These are phyloP conservation scores for Peniophora sp. DNA, from an alignment of 1,284 basidiomycete genomes.

Conservation along the genomic window DNA sequence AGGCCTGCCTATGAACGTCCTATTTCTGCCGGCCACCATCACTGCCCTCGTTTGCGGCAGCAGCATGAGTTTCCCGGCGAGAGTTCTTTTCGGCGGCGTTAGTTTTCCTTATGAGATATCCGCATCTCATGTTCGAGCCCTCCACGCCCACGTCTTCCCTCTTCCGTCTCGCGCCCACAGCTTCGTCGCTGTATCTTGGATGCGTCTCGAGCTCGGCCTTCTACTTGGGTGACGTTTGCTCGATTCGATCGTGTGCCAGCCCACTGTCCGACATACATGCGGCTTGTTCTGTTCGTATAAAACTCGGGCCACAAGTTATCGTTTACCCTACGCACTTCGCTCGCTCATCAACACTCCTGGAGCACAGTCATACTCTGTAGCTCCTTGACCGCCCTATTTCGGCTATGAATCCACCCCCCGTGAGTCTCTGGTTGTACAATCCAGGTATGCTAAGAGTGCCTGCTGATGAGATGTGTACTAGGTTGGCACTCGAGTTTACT, in stretches of 20 bases:
- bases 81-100: background rate
- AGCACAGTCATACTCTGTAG: no score
- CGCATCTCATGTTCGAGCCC: background rate
- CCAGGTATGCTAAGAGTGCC: background rate
- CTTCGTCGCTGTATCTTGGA: background rate
- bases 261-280: no score
- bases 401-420: background rate
- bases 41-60: background rate
- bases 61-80: background rate
- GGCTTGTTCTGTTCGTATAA: no score
- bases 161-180: background rate
- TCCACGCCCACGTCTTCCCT: background rate
- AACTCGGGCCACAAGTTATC: no score
- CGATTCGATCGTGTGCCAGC: no score
- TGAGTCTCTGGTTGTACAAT: background rate
- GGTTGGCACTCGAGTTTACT: background rate
- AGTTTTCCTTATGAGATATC: background rate
- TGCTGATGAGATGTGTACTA: background rate
- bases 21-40: constrained; percentile 1
- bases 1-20: background rate
- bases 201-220: no score
- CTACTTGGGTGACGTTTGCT: no score
- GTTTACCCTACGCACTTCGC: no score
- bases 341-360: no score
- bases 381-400: background rate